These are phyloP conservation scores for Luffa acutangula DNA, from an alignment of 306 rosid genomes.

Conservation along the genomic window DNA sequence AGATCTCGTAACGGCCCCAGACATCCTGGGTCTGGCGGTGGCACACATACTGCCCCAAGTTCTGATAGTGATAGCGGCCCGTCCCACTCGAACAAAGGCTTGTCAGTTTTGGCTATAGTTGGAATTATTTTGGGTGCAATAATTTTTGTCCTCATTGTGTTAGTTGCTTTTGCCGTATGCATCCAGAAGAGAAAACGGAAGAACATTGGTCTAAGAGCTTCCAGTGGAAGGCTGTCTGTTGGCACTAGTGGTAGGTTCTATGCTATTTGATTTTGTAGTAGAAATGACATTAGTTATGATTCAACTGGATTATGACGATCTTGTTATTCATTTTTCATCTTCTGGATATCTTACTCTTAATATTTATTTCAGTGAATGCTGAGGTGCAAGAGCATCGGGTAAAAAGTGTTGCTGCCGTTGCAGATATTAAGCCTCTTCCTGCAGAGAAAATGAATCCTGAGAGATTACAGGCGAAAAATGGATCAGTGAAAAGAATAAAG, in stretches of 20 bases:
- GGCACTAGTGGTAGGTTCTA: conserved; percentile 51
- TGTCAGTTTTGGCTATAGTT: conserved; percentile 42
- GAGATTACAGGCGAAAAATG: conserved; percentile 55
- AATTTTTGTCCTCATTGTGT: conserved; percentile 26
- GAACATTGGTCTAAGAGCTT: conserved; percentile 35
- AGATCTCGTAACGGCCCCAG: conserved; percentile 27
- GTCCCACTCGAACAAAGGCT: conserved; percentile 41
- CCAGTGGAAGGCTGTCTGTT: conserved; percentile 41
- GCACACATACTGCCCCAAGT: conserved; percentile 25
- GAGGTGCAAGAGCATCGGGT: conserved; percentile 75
- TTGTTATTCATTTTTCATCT: not conserved
- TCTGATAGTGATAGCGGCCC: conserved; percentile 24
- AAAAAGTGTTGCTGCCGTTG: conserved; percentile 39
- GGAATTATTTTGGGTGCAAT: conserved; percentile 63
- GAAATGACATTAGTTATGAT: not conserved
- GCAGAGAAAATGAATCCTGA: conserved; percentile 54
- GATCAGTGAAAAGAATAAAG: conserved; percentile 63
- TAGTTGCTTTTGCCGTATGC: conserved; percentile 46
- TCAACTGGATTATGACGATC: not conserved
- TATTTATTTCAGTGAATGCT: conserved; percentile 40
- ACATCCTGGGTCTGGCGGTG: conserved; percentile 44
- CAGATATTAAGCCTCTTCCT: conserved; percentile 78
- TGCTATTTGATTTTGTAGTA: not conserved
- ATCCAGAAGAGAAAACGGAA: conserved; percentile 49
- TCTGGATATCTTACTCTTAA: not conserved